A percentile compares a stretch with the other conserved stretches of the same genome.
phyloP scores from a whole-genome alignment of 768 basidiomycete species.

The Lyophyllum semitale region DNA sequence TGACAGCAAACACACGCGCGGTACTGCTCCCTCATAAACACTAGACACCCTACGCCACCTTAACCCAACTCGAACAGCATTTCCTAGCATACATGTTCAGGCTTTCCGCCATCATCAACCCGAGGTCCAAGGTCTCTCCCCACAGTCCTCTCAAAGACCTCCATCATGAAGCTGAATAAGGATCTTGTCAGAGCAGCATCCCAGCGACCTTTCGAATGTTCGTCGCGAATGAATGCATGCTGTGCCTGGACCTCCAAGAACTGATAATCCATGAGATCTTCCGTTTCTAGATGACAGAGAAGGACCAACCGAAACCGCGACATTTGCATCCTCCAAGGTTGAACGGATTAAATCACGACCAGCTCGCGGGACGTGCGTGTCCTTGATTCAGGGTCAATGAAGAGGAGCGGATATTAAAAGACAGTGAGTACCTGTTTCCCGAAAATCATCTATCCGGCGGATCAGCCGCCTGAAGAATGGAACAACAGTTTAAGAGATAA shows the following conservation, averaged over 20 bases:
- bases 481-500: conserved; percentile 3
- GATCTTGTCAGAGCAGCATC: conserved; percentile 88
- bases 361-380: conserved; percentile 89
- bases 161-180: conserved; percentile 86
- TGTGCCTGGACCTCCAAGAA: conserved; percentile 97
- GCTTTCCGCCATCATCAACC: conserved; percentile 40
- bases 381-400: conserved; percentile 42
- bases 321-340: conserved; percentile 78
- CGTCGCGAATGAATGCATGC: conserved; percentile 94
- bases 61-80: no score
- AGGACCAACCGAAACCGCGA: conserved; percentile 64
- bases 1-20: no score
- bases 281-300: conserved; percentile 3
- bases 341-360: conserved; percentile 86
- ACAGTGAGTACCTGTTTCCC: conserved; percentile 74
- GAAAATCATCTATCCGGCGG: conserved; percentile 76
- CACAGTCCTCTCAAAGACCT: conserved; percentile 88
- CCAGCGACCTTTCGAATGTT: conserved; percentile 92
- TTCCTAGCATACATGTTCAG: conserved; percentile 80
- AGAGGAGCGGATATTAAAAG: background rate
- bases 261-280: conserved; percentile 34
- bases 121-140: conserved; percentile 82
- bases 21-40: no score
- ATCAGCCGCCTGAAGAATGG: background rate
- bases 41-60: no score